Conservation (phyloP, 148 eudicot genomes). For the Silene conica region DNA sequence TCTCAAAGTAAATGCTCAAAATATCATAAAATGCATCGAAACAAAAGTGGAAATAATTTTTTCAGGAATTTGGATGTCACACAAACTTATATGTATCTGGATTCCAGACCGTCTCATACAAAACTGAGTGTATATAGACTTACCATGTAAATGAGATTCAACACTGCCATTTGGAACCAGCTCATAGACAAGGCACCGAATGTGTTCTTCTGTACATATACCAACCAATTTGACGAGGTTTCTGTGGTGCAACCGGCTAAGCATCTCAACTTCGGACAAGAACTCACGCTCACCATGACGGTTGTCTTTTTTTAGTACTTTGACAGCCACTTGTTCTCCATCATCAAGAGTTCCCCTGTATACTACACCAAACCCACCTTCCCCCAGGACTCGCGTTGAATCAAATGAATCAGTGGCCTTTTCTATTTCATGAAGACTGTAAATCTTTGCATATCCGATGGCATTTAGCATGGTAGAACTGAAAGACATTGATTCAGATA, state of each 20-base stretch:
- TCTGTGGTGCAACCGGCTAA: constrained; percentile 82
- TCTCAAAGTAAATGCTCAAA: background rate
- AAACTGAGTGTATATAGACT: background rate
- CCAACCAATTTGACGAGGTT: constrained; percentile 89
- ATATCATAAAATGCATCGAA: constrained; percentile 1
- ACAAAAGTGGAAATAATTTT: too few species aligned
- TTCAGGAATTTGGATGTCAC: too few species aligned
- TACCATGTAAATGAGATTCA: constrained; percentile 94
- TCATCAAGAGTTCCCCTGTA: constrained; percentile 68
- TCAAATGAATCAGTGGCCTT: constrained; percentile 69
- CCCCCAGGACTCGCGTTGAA: constrained; percentile 60
- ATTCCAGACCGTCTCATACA: too few species aligned
- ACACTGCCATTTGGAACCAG: constrained; percentile 97
- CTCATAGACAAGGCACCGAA: constrained; percentile 81
- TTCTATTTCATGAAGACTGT: constrained; percentile 57
- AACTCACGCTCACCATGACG: constrained; percentile 85
- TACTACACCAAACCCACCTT: constrained; percentile 98
- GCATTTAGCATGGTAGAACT: constrained; percentile 49
- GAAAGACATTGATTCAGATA: constrained; percentile 53
- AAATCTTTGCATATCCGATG: constrained; percentile 69
- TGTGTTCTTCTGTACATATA: constrained; percentile 66
- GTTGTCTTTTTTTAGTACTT: constrained; percentile 81
- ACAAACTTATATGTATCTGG: too few species aligned
- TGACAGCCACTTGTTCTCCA: constrained; percentile 79
- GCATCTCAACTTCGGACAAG: constrained; percentile 97